Evolutionary conservation across 2,329 filamentous ascomycete species (phyloP), one percentile per base, ranked within the genome.

Genomic region (Drechslerella dactyloides): DNA sequence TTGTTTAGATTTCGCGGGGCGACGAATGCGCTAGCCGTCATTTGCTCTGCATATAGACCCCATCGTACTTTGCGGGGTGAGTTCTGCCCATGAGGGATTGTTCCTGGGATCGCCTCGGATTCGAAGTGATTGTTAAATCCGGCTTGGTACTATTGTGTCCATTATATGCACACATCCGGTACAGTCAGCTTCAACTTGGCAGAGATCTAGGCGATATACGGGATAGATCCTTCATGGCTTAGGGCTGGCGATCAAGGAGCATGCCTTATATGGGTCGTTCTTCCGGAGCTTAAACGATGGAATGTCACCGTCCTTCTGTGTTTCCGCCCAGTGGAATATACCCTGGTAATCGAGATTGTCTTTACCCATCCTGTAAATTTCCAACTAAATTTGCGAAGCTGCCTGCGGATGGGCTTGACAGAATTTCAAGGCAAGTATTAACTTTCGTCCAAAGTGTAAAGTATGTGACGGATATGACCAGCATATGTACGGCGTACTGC

Each of bases 301-400:
- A 24, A 86, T 82, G 0, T 80, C 75, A 0, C 82, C 85, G 76
- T 86, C 81, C 75, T 85, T 82, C 74, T 86, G 85, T n/a, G 84
- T 86, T 76, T 85, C 84, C 0, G 84, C 85, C 85, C 85, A 86
- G 76, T 84, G 83, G 69, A 84, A 84, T 75, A 83, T 82, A 56
- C 82, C 82, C 60, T 83, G 82, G 73, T 83, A 84, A 48, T 84
- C 81, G 53, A 52, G 27, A 55, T 23, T 55, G 37, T 54, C 51
- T 53, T 69, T 62, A 6, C 58, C 53, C 65, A 69, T 69, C 13
- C 55, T 66, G n/a, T 23, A 4, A 8, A 2, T 55, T 37, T 48
- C 46, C n/a, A n/a, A n/a, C n/a, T n/a, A n/a, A n/a, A n/a, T n/a
- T n/a, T n/a, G n/a, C n/a, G n/a, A n/a, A n/a, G n/a, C 27, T 33